Evolutionary conservation across 2,329 filamentous ascomycete species (phyloP), one percentile per base, ranked within the genome.

Genomic region (Daldinia sp.): DNA sequence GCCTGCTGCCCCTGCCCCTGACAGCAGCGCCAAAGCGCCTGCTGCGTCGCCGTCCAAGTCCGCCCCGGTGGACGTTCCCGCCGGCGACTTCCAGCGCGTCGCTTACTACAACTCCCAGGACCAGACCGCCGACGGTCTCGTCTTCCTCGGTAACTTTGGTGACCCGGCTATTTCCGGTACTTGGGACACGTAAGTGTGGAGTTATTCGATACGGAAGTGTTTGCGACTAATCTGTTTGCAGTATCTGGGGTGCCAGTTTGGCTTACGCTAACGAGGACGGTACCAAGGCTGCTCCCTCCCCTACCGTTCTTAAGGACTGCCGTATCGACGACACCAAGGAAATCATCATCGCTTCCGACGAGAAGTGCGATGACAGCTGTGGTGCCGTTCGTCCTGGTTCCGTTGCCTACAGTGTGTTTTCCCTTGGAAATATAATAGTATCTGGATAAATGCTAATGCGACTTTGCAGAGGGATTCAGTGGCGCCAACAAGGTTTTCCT

Each of bases 401-500:
- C 4, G 74, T 83, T 17, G 80, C 81, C 10, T 83, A 83, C 75
- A 80, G 79, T 80, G 75, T 35, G 76, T 72, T 37, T 3, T 34
- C 27, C 27, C 17, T 25, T 6, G 8, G 4, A 4, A 30, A 23
- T 19, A 51, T 34, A 32, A 32, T 15, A 63, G 70, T 56, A 66
- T 45, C 32, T 21, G 9, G 15, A 5, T 58, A 9, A 19, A 30
- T 48, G 21, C 57, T 68, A 39, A 45, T 17, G 4, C 11, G 6
- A 15, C 32, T 32, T 30, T 35, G 43, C 67, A 90, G 85, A 92
- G 77, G 91, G 90, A 63, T 94, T 92, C 77, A 83, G 78, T 35
- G 90, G 90, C 50, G 81, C 83, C 27, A 84, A 87, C 71, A 93
- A 92, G 79, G 81, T 90, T 55, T 93, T 94, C 79, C 81, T 93